A percentile compares a stretch with the other conserved stretches of the same genome.
phyloP scores from a whole-genome alignment of 1,284 basidiomycete species.

The Phenoliferia sp. region DNA sequence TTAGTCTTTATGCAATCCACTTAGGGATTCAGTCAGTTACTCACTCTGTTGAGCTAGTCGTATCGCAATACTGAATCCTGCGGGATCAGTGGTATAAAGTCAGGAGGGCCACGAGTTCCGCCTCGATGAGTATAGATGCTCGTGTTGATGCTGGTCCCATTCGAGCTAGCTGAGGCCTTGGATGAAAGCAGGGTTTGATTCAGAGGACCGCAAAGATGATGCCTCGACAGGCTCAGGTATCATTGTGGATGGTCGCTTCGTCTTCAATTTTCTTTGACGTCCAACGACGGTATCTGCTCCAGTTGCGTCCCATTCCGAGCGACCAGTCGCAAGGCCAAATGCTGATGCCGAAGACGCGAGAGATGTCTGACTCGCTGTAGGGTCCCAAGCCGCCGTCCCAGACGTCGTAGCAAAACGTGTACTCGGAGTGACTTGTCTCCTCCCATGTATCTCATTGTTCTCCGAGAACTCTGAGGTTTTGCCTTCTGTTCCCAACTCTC shows the following conservation, averaged over 20 bases:
- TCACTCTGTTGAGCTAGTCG: no score
- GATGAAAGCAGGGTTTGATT: background rate
- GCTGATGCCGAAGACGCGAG: conserved; percentile 15
- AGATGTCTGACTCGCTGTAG: conserved; percentile 7
- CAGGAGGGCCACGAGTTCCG: background rate
- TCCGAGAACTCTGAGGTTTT: conserved; percentile 14
- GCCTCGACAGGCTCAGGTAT: no score
- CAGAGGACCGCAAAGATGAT: background rate
- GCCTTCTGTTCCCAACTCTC: conserved; percentile 4
- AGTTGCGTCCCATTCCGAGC: background rate
- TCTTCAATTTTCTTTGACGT: conserved; percentile 7
- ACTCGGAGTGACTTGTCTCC: background rate
- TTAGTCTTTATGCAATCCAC: no score
- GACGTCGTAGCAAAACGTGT: conserved; percentile 7
- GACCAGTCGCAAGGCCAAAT: background rate
- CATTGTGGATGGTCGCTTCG: conserved; percentile 5
- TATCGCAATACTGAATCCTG: conserved; percentile 14
- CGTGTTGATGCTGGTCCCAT: background rate
- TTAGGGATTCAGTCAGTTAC: no score
- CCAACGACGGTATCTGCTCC: background rate
- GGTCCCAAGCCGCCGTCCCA: background rate
- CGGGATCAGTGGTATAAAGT: conserved; percentile 6
- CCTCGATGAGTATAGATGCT: background rate
- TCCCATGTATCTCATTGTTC: background rate
- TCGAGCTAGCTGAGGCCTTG: conserved; percentile 1